These are phyloP conservation scores for Cryptosporidium felis DNA, from an alignment of 169 alveolate species.

Conservation along the genomic window DNA sequence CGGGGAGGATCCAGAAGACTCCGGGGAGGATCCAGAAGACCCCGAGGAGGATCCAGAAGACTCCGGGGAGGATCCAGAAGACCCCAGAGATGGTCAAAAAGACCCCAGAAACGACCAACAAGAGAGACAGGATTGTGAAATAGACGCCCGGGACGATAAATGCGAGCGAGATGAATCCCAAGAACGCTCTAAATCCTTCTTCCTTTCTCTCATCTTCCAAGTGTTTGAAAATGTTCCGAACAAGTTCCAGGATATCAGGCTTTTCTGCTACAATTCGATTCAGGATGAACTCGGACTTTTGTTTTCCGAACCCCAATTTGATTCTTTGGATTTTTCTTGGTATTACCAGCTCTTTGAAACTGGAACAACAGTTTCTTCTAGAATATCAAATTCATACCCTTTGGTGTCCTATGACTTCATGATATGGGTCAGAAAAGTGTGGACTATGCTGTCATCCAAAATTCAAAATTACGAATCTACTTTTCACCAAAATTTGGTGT, in stretches of 20 bases:
- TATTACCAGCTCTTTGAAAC: neutral
- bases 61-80: no score
- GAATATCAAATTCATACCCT: neutral
- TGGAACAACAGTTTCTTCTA: neutral
- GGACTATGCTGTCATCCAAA: neutral
- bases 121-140: no score
- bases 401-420: constrained; percentile 7
- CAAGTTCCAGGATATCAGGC: neutral
- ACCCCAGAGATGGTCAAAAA: no score
- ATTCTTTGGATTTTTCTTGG: neutral
- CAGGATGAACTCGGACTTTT: constrained; percentile 22
- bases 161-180: neutral
- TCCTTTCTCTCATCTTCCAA: constrained; percentile 4
- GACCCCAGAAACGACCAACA: no score
- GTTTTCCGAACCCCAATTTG: neutral
- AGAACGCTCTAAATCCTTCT: neutral
- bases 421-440: constrained; percentile 1
- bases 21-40: no score
- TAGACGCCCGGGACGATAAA: no score
- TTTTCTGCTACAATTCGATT: constrained; percentile 16
- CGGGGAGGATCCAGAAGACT: no score
- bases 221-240: constrained; percentile 13
- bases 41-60: no score
- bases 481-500: neutral
- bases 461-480: neutral